phyloP scores from a whole-genome alignment of 805 yeast genomes.

The Candida ipomoeae region DNA sequence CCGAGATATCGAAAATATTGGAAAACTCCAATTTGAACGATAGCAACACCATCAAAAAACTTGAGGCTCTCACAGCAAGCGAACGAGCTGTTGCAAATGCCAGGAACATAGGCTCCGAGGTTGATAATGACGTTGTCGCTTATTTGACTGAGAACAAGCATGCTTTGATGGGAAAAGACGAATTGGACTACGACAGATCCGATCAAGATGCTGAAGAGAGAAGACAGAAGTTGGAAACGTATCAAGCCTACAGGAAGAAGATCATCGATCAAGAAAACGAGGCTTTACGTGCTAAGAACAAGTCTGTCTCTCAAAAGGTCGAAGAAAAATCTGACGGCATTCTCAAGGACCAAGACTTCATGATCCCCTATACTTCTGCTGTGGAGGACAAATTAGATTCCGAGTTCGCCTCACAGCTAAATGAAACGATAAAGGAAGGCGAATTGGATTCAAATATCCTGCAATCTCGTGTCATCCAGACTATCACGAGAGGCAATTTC shows the following conservation, averaged over 20 bases:
- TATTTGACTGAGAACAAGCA: conserved; percentile 35
- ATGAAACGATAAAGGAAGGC: conserved; percentile 52
- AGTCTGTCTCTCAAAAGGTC: conserved; percentile 6
- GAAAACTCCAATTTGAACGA: conserved; percentile 42
- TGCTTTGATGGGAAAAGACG: conserved; percentile 39
- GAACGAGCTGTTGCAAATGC: conserved; percentile 61
- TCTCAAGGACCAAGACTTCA: conserved; percentile 24
- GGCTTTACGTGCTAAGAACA: conserved; percentile 14
- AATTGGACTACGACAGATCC: conserved; percentile 37
- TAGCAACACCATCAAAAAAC: conserved; percentile 44
- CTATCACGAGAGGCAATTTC: conserved; percentile 65
- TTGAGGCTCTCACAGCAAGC: conserved; percentile 54
- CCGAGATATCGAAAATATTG: conserved; percentile 33
- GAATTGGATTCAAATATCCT: conserved; percentile 49
- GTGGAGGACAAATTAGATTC: conserved; percentile 61
- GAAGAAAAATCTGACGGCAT: conserved; percentile 11
- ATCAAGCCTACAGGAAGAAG: conserved; percentile 54
- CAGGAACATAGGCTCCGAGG: conserved; percentile 34
- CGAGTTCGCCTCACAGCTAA: conserved; percentile 51
- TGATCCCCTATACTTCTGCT: conserved; percentile 67
- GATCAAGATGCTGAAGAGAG: conserved; percentile 49
- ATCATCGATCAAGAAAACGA: conserved; percentile 57
- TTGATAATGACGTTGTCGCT: conserved; percentile 32
- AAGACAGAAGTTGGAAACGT: conserved; percentile 50
- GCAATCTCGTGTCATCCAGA: conserved; percentile 60